Percentiles rank a stretch among this genome's conserved stretches.
Evolutionary conservation across 139 green algal genomes (phyloP).

Genomic region (Chlorella ohadii): DNA sequence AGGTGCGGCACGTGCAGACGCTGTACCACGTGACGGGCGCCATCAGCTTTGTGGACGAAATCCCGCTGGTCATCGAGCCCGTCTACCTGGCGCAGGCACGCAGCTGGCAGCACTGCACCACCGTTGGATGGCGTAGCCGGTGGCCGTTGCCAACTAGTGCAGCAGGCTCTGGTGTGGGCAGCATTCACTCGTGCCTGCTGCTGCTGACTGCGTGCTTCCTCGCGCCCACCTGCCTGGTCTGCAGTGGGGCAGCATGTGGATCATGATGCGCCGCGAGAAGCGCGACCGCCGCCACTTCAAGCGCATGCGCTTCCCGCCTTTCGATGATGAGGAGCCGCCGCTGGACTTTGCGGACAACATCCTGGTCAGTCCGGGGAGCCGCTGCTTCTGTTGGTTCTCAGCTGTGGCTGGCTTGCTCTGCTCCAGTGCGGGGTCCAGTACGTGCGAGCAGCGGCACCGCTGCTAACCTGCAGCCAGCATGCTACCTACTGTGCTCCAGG

Average conservation of each 20-base stretch:
- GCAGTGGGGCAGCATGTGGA: constrained; percentile 99
- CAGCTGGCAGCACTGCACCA: too few species aligned
- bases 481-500: too few species aligned
- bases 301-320: constrained; percentile 99
- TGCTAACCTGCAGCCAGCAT: not conserved
- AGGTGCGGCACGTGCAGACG: constrained; percentile 95
- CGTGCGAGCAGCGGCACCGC: not conserved
- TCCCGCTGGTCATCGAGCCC: constrained; percentile 97
- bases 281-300: constrained; percentile 99
- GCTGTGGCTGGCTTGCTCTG: too few species aligned
- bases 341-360: constrained; percentile 99
- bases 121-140: too few species aligned
- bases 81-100: constrained; percentile 85
- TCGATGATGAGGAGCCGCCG: constrained; percentile 99
- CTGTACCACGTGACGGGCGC: constrained; percentile 99
- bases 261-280: constrained; percentile 99
- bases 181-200: too few species aligned
- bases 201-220: constrained; percentile 11
- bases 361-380: constrained; percentile 57
- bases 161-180: too few species aligned
- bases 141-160: too few species aligned
- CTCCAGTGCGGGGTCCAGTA: too few species aligned
- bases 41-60: constrained; percentile 99
- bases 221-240: too few species aligned
- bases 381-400: not conserved